These are phyloP conservation scores for Petunia secreta DNA, from an alignment of 257 asterid species.

Conservation along the genomic window DNA sequence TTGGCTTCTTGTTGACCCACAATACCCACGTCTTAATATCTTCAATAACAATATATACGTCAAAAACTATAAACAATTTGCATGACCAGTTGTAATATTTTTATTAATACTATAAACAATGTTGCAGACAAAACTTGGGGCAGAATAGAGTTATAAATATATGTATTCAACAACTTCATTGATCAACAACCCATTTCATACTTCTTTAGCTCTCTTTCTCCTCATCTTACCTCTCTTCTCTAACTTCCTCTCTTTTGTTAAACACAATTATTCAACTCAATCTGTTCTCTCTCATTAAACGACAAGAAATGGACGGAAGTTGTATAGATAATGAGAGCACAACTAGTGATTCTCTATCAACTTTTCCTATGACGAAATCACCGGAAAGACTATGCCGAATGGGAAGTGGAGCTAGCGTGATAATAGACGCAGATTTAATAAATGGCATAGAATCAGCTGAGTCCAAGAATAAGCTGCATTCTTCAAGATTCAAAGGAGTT, in stretches of 20 bases:
- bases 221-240: neutral
- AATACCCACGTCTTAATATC: conserved; percentile 44
- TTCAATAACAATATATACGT: conserved; percentile 16
- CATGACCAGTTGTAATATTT: conserved; percentile 11
- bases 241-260: neutral
- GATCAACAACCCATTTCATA: conserved; percentile 21
- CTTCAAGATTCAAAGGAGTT: conserved; percentile 83
- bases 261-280: neutral
- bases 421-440: conserved; percentile 50
- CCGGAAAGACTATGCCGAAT: conserved; percentile 51
- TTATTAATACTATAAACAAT: neutral
- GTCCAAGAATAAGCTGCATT: conserved; percentile 71
- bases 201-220: conserved; percentile 1
- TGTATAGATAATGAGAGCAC: conserved; percentile 58
- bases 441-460: conserved; percentile 63
- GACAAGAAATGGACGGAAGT: conserved; percentile 54
- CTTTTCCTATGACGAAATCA: conserved; percentile 32
- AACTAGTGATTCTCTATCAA: conserved; percentile 53
- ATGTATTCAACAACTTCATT: conserved; percentile 7
- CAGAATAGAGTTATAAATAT: neutral
- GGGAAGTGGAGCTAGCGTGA: conserved; percentile 64
- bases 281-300: neutral
- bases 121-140: conserved; percentile 7
- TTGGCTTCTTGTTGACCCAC: conserved; percentile 66
- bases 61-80: conserved; percentile 24